Conservation (phyloP, 768 basidiomycete species). For the Hygrophorus russula region DNA sequence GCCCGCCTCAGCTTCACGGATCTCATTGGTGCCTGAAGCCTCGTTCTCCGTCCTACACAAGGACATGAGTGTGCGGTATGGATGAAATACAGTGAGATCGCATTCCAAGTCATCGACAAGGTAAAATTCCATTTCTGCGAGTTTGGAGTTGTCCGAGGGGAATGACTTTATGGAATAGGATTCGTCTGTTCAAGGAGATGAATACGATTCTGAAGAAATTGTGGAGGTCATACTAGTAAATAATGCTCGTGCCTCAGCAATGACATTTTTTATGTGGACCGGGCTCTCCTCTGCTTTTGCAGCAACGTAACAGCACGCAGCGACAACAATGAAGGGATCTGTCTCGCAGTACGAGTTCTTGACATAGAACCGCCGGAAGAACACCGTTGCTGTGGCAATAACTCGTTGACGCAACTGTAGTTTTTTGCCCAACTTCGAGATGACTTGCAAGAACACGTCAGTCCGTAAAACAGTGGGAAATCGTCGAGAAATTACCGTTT, state of each 20-base stretch:
- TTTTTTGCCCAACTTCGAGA: conserved; percentile 80
- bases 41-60: conserved; percentile 55
- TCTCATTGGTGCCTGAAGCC: conserved; percentile 24
- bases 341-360: conserved; percentile 95
- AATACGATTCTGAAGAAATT: background rate
- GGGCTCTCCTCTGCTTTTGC: conserved; percentile 97
- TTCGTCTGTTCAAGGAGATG: conserved; percentile 29
- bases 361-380: conserved; percentile 93
- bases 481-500: conserved; percentile 37
- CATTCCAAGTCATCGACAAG: conserved; percentile 95
- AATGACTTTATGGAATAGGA: conserved; percentile 73
- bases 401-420: conserved; percentile 78
- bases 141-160: conserved; percentile 76
- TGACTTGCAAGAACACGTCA: conserved; percentile 34
- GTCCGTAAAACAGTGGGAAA: background rate
- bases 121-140: conserved; percentile 99
- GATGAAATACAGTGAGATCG: conserved; percentile 88
- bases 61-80: conserved; percentile 79
- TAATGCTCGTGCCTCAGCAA: conserved; percentile 67
- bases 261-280: conserved; percentile 86
- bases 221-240: conserved; percentile 45
- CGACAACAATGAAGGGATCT: conserved; percentile 85
- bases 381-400: conserved; percentile 89
- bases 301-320: conserved; percentile 91
- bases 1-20: conserved; percentile 44